phyloP scores from a whole-genome alignment of 2,329 filamentous ascomycete genomes.

The Bisporella sp. region DNA sequence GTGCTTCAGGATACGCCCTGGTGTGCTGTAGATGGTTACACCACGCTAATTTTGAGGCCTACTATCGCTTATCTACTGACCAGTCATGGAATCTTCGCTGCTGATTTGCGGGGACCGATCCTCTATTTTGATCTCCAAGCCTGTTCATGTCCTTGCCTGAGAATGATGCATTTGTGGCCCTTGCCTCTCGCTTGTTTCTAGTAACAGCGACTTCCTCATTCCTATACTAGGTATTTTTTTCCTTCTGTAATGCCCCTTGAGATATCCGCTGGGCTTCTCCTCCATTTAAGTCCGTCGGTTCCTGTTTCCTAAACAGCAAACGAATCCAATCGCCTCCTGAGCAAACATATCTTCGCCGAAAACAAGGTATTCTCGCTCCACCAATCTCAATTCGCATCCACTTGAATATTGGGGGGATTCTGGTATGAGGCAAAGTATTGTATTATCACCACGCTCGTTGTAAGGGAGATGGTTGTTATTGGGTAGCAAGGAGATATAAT shows the following conservation, averaged over 20 bases:
- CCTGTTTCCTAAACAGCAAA: background rate
- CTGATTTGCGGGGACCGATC: background rate
- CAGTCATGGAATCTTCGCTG: background rate
- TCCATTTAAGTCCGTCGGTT: background rate
- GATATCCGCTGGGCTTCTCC: background rate
- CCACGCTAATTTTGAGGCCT: constrained; percentile 4
- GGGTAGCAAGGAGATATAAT: no score
- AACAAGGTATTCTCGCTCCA: no score
- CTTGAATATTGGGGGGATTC: no score
- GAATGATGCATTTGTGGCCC: background rate
- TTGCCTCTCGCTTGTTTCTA: background rate
- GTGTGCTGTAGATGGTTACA: background rate
- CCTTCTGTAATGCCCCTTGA: background rate
- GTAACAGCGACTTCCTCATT: background rate
- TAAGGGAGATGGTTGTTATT: no score
- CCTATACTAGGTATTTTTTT: background rate
- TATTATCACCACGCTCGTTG: no score
- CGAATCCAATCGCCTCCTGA: background rate
- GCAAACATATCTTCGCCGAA: background rate
- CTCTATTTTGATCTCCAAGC: background rate
- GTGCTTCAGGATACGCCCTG: background rate
- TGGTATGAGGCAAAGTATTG: no score
- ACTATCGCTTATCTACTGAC: background rate
- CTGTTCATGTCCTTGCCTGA: background rate
- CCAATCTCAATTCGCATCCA: no score